phyloP scores from a whole-genome alignment of 1,139 yeast species.

The Yamadazyma trypodendri region DNA sequence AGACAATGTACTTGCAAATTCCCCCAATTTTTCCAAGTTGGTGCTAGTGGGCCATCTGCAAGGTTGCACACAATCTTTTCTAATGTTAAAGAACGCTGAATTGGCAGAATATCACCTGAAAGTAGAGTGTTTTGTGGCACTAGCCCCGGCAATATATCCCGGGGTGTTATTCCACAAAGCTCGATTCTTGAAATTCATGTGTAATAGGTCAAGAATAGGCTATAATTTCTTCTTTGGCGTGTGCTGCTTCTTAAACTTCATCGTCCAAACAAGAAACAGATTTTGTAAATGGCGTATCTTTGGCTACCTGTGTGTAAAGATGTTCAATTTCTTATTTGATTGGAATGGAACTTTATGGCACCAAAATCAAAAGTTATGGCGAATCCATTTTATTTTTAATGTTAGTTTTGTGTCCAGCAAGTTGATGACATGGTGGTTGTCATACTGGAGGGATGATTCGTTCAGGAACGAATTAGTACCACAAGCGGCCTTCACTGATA shows the following conservation, averaged over 20 bases:
- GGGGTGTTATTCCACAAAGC: slow-evolving; percentile 67
- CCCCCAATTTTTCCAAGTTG: slow-evolving; percentile 47
- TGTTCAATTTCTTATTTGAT: slow-evolving; percentile 81
- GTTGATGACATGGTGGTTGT: slow-evolving; percentile 89
- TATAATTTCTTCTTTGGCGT: slow-evolving; percentile 57
- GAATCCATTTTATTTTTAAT: slow-evolving; percentile 78
- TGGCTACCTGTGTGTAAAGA: slow-evolving; percentile 65
- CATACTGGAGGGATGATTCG: slow-evolving; percentile 43
- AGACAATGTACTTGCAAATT: slow-evolving; percentile 50
- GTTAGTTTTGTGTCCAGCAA: slow-evolving; percentile 79
- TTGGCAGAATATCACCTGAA: slow-evolving; percentile 37
- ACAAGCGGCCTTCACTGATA: slow-evolving; percentile 29
- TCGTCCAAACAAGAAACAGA: slow-evolving; percentile 49
- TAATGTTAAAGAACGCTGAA: slow-evolving; percentile 48
- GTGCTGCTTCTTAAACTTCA: slow-evolving; percentile 57
- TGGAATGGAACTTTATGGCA: slow-evolving; percentile 84
- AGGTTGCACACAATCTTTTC: slow-evolving; percentile 84
- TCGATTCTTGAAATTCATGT: slow-evolving; percentile 56
- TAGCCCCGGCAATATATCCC: slow-evolving; percentile 90
- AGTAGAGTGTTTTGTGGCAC: slow-evolving; percentile 66
- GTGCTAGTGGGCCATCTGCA: slow-evolving; percentile 84
- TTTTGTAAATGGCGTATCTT: slow-evolving; percentile 50
- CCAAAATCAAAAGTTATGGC: slow-evolving; percentile 54
- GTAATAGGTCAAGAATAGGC: slow-evolving; percentile 32
- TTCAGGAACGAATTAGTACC: slow-evolving; percentile 41